Base-by-base conservation (phyloP, 2,329 filamentous ascomycete genomes). In the Pyrenophora graminea region DNA sequence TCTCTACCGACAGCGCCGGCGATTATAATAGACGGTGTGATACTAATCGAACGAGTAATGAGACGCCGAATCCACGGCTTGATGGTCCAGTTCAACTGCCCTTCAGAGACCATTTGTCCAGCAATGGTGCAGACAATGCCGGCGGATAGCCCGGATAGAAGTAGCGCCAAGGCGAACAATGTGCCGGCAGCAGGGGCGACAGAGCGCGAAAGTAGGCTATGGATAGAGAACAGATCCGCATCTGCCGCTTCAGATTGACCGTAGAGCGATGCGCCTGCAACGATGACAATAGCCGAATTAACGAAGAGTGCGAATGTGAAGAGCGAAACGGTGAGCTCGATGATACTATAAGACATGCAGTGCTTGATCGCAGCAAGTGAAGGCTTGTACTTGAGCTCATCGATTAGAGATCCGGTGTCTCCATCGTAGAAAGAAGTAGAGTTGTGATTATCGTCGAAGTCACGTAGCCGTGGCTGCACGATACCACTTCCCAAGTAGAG, bases 121-220 rank as follows among this genome's bases (percentile, higher is more conserved):
- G 91, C 84, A 61, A 96, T 94, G 1, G 91, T 96, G 75, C 91
- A 95, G 2, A 95, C 87, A 31, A 96, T 90, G 5, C 91, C 91
- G 0, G 91, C 91, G 0, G 86, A 90, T 10, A 90, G 82, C 7
- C 91, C 91, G 0, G 88, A 92, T 0, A 95, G 82, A 0, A 96
- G 81, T 1, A 96, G 77, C 0, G 91, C 90, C 2, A 95, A 78
- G 0, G 90, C 90, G 58, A 96, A 96, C n/a, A 96, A 79, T 2
- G 88, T 89, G 1, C 90, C 91, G 0, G 90, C 91, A 0, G 83
- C 88, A 0, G 86, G 85, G 0, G 88, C 85, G 44, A 96, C 84
- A 47, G 84, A 87, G 0, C 73, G 64, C 0, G 85, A 82, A 0
- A 96, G 82, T 3, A 96, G 78, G 32, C 80, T 73, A 74, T 96